These are phyloP conservation scores for Umbilicus rupestris DNA, from an alignment of 164 flowering plant genomes.

Conservation along the genomic window DNA sequence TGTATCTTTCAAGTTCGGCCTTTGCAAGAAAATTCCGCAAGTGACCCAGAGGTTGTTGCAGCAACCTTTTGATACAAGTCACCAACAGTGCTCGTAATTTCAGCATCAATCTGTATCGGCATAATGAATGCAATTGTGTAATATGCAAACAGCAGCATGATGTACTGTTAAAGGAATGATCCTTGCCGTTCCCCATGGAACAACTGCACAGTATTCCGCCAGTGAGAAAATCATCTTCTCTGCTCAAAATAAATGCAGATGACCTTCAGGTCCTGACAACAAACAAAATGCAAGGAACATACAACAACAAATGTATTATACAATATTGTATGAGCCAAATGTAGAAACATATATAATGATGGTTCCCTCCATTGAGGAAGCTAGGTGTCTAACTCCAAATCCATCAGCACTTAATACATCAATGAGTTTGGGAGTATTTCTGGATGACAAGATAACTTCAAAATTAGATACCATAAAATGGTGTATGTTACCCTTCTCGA, in stretches of 20 bases:
- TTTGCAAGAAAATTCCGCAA: no score
- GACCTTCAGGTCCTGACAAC: not conserved
- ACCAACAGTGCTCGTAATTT: no score
- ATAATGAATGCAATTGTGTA: no score
- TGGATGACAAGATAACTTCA: slow-evolving; percentile 15
- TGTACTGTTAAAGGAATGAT: no score
- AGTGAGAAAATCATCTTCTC: slow-evolving; percentile 70
- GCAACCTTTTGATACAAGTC: no score
- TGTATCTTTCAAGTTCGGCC: no score
- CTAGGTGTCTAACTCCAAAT: slow-evolving; percentile 50
- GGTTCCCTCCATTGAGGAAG: slow-evolving; percentile 49
- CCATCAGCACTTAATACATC: slow-evolving; percentile 84
- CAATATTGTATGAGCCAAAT: not conserved
- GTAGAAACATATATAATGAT: slow-evolving; percentile 36
- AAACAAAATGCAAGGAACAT: not conserved
- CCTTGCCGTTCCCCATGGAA: slow-evolving; percentile 86
- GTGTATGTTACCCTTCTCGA: no score
- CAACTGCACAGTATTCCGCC: slow-evolving; percentile 84
- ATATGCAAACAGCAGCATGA: no score
- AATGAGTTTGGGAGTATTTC: slow-evolving; percentile 66
- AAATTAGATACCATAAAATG: no score
- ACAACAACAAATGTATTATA: not conserved
- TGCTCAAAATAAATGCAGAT: slow-evolving; percentile 17
- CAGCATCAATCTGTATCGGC: no score
- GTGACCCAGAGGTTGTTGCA: no score